Conservation (phyloP, 2,329 filamentous ascomycete species). For the Calonectria pseudoreteaudii region DNA sequence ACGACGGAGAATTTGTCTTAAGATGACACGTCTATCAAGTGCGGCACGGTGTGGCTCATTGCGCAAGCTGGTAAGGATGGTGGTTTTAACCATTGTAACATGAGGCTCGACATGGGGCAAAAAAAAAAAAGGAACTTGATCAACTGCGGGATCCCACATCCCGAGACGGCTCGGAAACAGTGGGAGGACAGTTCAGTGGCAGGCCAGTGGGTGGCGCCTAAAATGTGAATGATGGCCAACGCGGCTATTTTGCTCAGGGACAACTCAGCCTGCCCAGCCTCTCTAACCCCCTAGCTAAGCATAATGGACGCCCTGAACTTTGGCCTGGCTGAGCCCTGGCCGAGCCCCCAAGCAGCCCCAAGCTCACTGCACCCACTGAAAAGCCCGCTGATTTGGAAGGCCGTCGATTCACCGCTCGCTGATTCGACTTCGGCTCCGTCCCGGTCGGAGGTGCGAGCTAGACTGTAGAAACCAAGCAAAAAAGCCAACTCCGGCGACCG, state of each 20-base stretch:
- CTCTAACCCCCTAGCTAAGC: neutral
- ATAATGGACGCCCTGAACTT: neutral
- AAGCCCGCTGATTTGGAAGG: constrained; percentile 17
- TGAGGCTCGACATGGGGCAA: neutral
- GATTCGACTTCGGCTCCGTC: constrained; percentile 16
- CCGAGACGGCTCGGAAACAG: neutral
- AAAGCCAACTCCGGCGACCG: constrained; percentile 38
- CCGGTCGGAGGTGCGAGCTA: constrained; percentile 9
- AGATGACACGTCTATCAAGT: neutral
- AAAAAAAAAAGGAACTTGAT: neutral
- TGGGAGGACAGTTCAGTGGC: neutral
- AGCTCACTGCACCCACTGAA: constrained; percentile 15
- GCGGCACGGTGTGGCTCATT: neutral
- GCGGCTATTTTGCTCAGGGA: neutral
- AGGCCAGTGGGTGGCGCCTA: neutral
- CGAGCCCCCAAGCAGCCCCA: neutral
- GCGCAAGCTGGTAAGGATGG: neutral
- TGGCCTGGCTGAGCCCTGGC: neutral
- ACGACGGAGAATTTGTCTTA: neutral
- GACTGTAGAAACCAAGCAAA: neutral
- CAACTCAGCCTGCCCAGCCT: neutral
- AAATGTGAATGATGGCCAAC: neutral
- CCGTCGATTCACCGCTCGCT: constrained; percentile 20
- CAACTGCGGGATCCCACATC: neutral
- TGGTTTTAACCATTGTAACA: neutral